Base-by-base conservation (phyloP, 495 filamentous ascomycete species). In the Penicillium nucicola region DNA sequence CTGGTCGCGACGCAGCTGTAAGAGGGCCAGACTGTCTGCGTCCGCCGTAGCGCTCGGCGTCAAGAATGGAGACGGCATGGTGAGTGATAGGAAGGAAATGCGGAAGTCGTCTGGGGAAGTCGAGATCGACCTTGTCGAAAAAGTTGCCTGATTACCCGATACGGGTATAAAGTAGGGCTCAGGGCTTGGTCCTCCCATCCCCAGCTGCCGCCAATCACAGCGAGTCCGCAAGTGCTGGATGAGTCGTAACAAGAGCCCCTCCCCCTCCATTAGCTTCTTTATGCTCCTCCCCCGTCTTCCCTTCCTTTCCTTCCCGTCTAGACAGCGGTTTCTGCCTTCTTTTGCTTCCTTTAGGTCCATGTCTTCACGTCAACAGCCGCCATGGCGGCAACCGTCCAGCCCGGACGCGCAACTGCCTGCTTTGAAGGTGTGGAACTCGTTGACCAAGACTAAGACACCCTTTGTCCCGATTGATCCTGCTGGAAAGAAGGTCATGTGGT, bases 1-100 rank as follows among this genome's bases (percentile, higher is more conserved):
- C 42, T 85, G 82, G 69, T 96, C 92, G 68, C 92, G 85, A 46
- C 84, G 86, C 15, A 97, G 81, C 64, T 95, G 87, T 48, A 96
- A 78, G 48, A 97, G 81, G 0, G 89, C 84, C 25, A 95, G 77
- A 13, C 72, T 69, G 53, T 84, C 74, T 23, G 79, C 64, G 15
- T 71, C 64, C 11, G 90, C 77, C 17, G 57, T 57, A 8, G 77
- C 53, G 6, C 83, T 81, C 5, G 84, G 85, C 11, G 84, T 79
- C 18, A 95, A 70, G 57, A 95, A 93, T 0, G 89, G 86, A 6
- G 88, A 92, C 0, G 68, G 61, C 68, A 73, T 76, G 18, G 48
- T 58, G 44, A 18, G 17, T n/a, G 22, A 34, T 11, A 25, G 32
- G 14, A 25, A 20, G 13, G 6, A 10, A 54, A 20, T 17, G 9